Conservation (phyloP, 139 green algal genomes). For the Mychonastes homosphaera region DNA sequence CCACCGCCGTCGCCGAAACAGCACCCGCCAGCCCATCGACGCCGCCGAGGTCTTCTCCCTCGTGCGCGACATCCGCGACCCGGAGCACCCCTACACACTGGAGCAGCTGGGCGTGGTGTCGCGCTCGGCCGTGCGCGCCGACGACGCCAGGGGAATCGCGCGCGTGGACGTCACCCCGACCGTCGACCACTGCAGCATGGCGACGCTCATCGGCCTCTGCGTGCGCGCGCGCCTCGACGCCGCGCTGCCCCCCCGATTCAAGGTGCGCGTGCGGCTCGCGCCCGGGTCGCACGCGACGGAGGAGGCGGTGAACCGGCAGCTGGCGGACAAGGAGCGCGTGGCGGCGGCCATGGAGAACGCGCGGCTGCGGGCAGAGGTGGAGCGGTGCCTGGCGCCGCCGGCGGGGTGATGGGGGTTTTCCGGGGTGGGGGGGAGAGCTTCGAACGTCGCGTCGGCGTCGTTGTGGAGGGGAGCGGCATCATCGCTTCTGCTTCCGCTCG, state of each 20-base stretch:
- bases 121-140: conserved; percentile 57
- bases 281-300: conserved; percentile 77
- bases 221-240: conserved; percentile 86
- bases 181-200: conserved; percentile 96
- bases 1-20: neutral
- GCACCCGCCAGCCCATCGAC: conserved; percentile 65
- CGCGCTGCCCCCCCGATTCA: conserved; percentile 78
- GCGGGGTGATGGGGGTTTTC: neutral
- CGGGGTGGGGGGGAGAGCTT: neutral
- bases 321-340: conserved; percentile 97
- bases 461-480: neutral
- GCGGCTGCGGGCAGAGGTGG: conserved; percentile 84
- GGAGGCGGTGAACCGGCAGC: conserved; percentile 94
- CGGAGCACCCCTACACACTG: conserved; percentile 94
- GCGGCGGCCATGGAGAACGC: conserved; percentile 95
- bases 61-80: conserved; percentile 88
- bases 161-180: conserved; percentile 79
- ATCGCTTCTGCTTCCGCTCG: neutral
- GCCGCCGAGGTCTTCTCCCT: conserved; percentile 48
- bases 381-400: conserved; percentile 52
- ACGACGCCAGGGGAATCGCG: conserved; percentile 41
- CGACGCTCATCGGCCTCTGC: conserved; percentile 94
- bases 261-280: conserved; percentile 49
- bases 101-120: conserved; percentile 89
- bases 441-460: neutral